These are phyloP conservation scores for Hibiscus trionum DNA, from an alignment of 345 rosid species.

Conservation along the genomic window DNA sequence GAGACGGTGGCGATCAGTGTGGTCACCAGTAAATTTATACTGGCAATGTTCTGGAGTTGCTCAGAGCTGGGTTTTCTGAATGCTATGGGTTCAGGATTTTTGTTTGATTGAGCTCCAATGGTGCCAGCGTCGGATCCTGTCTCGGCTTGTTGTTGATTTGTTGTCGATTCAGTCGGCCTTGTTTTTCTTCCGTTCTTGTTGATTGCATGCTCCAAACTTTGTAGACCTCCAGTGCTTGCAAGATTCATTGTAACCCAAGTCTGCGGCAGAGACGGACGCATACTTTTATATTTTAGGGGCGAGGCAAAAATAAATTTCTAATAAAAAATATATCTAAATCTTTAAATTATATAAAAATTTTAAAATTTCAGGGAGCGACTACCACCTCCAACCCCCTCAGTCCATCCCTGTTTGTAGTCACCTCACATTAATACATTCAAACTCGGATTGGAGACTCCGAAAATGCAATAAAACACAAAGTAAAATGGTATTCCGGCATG, in stretches of 20 bases:
- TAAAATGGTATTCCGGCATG: neutral
- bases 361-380: neutral
- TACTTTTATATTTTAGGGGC: too few species aligned
- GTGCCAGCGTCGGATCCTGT: neutral
- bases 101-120: neutral
- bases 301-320: too few species aligned
- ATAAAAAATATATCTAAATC: too few species aligned
- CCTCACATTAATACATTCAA: neutral
- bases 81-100: neutral
- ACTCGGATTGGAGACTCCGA: neutral
- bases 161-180: neutral
- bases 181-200: neutral
- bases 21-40: slow-evolving; percentile 30
- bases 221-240: neutral
- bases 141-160: neutral
- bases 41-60: slow-evolving; percentile 1
- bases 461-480: neutral
- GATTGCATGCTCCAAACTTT: neutral
- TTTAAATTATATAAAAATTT: too few species aligned
- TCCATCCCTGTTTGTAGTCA: neutral
- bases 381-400: too few species aligned
- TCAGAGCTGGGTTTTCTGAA: slow-evolving; percentile 3
- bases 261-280: neutral
- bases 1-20: slow-evolving; percentile 10
- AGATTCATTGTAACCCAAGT: neutral